These are phyloP conservation scores for Barbatosphaeria neglecta DNA, from an alignment of 495 filamentous ascomycete species.

Conservation along the genomic window DNA sequence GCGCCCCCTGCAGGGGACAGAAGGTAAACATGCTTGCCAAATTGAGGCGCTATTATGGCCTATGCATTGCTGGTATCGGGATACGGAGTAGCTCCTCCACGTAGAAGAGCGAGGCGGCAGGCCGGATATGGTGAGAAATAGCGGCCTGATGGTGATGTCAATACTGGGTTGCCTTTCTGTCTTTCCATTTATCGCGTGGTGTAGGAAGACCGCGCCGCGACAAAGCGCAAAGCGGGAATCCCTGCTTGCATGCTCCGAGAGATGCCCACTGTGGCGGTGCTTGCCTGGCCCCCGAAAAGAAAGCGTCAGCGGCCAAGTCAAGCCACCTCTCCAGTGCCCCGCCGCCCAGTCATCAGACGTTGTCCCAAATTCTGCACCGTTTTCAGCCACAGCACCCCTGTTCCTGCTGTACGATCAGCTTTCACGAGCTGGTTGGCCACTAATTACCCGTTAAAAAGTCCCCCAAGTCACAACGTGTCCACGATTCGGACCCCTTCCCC, in stretches of 20 bases:
- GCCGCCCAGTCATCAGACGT: too few relatives aligned
- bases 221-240: background rate
- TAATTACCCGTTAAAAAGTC: background rate
- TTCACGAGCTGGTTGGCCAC: background rate
- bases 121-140: too few relatives aligned
- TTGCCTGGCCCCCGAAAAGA: constrained; percentile 16
- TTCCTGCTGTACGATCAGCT: background rate
- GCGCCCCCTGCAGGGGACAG: constrained; percentile 81
- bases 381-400: background rate
- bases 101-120: too few relatives aligned
- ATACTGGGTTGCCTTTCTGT: too few relatives aligned
- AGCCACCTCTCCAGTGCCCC: too few relatives aligned
- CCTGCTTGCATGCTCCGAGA: background rate
- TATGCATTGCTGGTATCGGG: background rate
- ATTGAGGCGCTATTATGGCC: background rate
- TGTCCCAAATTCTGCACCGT: background rate
- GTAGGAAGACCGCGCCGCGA: constrained; percentile 1
- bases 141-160: too few relatives aligned
- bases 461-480: background rate
- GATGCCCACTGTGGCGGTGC: background rate
- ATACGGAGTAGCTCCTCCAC: background rate
- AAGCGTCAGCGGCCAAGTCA: constrained; percentile 28
- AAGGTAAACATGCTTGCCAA: constrained; percentile 75
- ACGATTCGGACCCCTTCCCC: background rate
- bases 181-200: background rate